A percentile compares a stretch with the other conserved stretches of the same genome.
These are phyloP conservation scores for Pythium graminicola DNA, from an alignment of 352 stramenopile genomes.

Conservation along the genomic window DNA sequence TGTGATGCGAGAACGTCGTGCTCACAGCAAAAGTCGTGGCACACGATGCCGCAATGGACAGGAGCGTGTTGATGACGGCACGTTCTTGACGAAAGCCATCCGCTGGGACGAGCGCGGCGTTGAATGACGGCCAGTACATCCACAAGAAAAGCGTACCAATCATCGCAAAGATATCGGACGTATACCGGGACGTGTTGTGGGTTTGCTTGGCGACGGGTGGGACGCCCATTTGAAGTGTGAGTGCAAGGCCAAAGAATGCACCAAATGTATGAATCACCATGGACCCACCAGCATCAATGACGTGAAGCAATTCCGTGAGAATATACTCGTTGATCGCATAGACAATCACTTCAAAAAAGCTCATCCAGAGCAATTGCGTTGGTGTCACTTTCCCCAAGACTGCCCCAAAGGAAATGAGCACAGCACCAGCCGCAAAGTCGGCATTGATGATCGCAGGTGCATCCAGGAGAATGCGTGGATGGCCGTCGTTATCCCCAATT, in stretches of 20 bases:
- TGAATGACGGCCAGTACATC: slow-evolving; percentile 88
- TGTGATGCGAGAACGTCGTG: slow-evolving; percentile 32
- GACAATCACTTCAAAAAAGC: slow-evolving; percentile 66
- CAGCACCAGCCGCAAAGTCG: slow-evolving; percentile 70
- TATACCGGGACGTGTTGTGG: slow-evolving; percentile 63
- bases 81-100: slow-evolving; percentile 61
- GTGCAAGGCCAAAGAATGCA: slow-evolving; percentile 70
- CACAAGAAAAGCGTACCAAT: slow-evolving; percentile 83
- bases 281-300: slow-evolving; percentile 68
- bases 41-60: slow-evolving; percentile 61
- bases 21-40: slow-evolving; percentile 48
- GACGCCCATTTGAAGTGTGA: slow-evolving; percentile 52
- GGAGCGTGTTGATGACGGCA: slow-evolving; percentile 70
- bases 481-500: slow-evolving; percentile 36
- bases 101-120: slow-evolving; percentile 50
- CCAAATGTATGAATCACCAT: slow-evolving; percentile 86
- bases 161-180: slow-evolving; percentile 71
- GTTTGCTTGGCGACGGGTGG: slow-evolving; percentile 29
- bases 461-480: slow-evolving; percentile 45
- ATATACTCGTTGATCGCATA: slow-evolving; percentile 79
- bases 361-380: slow-evolving; percentile 72
- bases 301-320: slow-evolving; percentile 42
- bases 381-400: slow-evolving; percentile 72
- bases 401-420: slow-evolving; percentile 77
- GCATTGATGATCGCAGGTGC: slow-evolving; percentile 62